These are phyloP conservation scores for Hanseniaspora jakobsenii DNA, from an alignment of 805 yeast species.

Conservation along the genomic window DNA sequence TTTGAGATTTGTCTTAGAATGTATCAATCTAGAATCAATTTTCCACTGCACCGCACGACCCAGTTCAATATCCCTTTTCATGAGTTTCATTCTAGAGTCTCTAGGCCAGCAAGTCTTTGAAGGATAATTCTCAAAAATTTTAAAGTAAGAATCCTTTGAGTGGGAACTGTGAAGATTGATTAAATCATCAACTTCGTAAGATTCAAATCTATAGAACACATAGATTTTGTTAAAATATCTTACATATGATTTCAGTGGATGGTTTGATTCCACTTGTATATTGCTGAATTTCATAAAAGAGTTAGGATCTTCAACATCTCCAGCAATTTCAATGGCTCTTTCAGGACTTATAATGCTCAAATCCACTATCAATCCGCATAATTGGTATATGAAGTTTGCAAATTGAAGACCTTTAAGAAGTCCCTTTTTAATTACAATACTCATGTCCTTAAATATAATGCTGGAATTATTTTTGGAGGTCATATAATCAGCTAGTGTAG, in stretches of 20 bases:
- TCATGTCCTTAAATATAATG: constrained; percentile 86
- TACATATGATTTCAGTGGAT: constrained; percentile 70
- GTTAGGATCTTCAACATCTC: constrained; percentile 58
- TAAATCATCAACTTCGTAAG: constrained; percentile 62
- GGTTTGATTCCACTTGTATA: constrained; percentile 44
- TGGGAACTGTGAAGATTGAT: constrained; percentile 66
- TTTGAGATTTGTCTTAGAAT: constrained; percentile 53
- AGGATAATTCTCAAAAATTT: constrained; percentile 71
- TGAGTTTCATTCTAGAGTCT: constrained; percentile 78
- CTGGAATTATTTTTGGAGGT: constrained; percentile 80
- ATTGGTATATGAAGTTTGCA: constrained; percentile 79
- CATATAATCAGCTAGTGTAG: constrained; percentile 87
- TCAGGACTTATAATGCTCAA: constrained; percentile 71
- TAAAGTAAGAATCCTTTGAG: constrained; percentile 88
- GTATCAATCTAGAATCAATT: constrained; percentile 64
- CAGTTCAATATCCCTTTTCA: constrained; percentile 81
- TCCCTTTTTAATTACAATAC: constrained; percentile 80
- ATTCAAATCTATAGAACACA: constrained; percentile 61
- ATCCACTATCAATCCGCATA: constrained; percentile 78
- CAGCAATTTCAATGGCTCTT: constrained; percentile 79
- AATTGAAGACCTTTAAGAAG: constrained; percentile 80
- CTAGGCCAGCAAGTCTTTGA: constrained; percentile 92
- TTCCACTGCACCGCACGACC: constrained; percentile 94
- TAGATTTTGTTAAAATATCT: constrained; percentile 76
- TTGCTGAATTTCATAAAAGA: constrained; percentile 64